Base-by-base conservation (phyloP, 306 rosid species). In the Dalbergia cochinchinensis region DNA sequence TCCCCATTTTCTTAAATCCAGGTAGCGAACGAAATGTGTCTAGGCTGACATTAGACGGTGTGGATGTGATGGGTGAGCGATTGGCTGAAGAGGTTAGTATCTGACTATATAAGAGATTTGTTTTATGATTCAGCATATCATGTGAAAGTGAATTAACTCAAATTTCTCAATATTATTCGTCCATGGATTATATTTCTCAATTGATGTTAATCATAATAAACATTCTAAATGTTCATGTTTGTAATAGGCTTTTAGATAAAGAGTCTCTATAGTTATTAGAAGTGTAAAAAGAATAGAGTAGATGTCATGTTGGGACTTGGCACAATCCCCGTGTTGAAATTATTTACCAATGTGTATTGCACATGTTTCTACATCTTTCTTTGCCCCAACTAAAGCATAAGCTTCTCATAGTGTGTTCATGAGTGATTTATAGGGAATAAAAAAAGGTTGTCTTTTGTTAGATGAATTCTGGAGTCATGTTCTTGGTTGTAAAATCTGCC, bases 41-140 rank as follows among this genome's bases (percentile, higher is more conserved):
- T 54, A 90, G 1, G 71, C 62, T 83, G 82, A 91, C 98, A 18
- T 86, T 96, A 45, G 98, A 96, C 47, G 99, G 99, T 26, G 98
- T 96, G 77, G 99, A 96, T 71, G 87, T 96, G 53, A 96, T 96
- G 99, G 99, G 98, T 37, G 96, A 93, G 73, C 92, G 99, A 62
- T 86, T 96, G 84, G 90, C 87, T 16, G 89, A 79, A 74, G 99
- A 96, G 97, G 98, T 94, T 80, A 60, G 76, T 86, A 63, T 78
- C 11, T 69, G 13, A 16, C 15, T 81, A 16, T 71, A 57, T 63
- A 20, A 20, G 12, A 50, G 78, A 65, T 59, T 42, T 61, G 42
- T 54, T 81, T 81, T 44, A 19, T 59, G 65, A 51, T 53, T 69
- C 58, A 69, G 45, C 69, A 72, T 73, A 48, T 42, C 50, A 34